These are phyloP conservation scores for Smithsoniella earleae DNA, from an alignment of 163 green algal species.

Conservation along the genomic window DNA sequence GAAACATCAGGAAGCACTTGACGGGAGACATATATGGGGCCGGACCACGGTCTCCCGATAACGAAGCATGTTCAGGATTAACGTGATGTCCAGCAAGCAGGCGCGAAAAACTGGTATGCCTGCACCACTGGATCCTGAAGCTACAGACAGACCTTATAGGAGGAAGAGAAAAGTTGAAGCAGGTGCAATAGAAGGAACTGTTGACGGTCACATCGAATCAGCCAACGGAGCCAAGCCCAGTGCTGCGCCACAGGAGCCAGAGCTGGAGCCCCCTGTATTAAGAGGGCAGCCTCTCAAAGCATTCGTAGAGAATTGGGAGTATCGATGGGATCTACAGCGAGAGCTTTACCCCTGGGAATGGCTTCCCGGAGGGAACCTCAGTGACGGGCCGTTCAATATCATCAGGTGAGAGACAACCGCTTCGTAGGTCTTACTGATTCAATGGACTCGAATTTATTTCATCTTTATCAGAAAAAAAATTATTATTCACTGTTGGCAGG, in stretches of 20 bases:
- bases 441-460: too few species aligned
- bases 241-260: not conserved
- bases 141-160: not conserved
- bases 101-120: too few species aligned
- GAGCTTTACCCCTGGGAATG: not conserved
- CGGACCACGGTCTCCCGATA: too few species aligned
- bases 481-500: not conserved
- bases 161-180: not conserved
- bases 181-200: not conserved
- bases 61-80: too few species aligned
- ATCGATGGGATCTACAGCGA: not conserved
- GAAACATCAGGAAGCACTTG: too few species aligned
- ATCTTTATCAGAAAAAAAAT: too few species aligned
- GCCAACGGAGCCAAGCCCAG: not conserved
- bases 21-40: too few species aligned
- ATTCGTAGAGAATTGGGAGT: not conserved
- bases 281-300: not conserved
- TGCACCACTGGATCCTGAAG: not conserved
- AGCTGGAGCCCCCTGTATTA: not conserved
- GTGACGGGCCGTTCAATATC: conserved; percentile 1
- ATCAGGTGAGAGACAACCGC: not conserved
- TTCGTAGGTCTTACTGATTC: too few species aligned
- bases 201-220: not conserved
- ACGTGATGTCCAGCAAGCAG: too few species aligned
- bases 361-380: not conserved